Evolutionary conservation across 108 stramenopile genomes (phyloP), one percentile per base, ranked within the genome.

Genomic region (Cylindrotheca closterium): DNA sequence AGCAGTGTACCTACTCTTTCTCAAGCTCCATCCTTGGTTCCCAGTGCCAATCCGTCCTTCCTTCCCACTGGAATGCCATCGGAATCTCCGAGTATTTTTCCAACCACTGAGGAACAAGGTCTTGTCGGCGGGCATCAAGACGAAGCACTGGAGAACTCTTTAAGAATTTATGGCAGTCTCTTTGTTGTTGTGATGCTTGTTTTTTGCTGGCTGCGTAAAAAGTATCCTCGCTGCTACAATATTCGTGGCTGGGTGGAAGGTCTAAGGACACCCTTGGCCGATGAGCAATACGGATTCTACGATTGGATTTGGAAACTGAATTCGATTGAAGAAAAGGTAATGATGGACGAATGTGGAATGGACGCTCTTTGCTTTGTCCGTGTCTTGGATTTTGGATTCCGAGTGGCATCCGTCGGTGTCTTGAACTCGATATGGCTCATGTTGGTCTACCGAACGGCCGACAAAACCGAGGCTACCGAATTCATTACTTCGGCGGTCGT

Each of bases 241-340:
- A 22, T 83, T 27, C 71, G 85, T 24, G 69, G 63, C 23, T 86
- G 75, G 63, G 78, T 62, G 47, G 63, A 53, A 2, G 56, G 79
- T 2, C 32, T 83, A 1, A 60, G 70, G 26, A 75, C 77, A 1
- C 30, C 54, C 2, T 49, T 88, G 31, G 83, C 83, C 42, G 52
- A 81, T 8, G 69, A 82, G 25, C 65, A 70, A 15, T 75, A 57
- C 30, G 78, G 88, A 4, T 64, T 60, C 52, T n/a, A 85, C 28
- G 54, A 60, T 21, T 89, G 88, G 88, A 64, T 86, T 18, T 84
- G 79, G 75, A 79, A 80, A 48, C 56, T 86, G 0, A 82, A 61
- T 42, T 31, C 25, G 0, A 56, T 86, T 15, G 65, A 61, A 15
- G 83, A 89, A n/a, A 56, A 80, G 0, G 84, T 84, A 32, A 58